Conservation (phyloP, 345 rosid species). For the Alliaria petiolata region DNA sequence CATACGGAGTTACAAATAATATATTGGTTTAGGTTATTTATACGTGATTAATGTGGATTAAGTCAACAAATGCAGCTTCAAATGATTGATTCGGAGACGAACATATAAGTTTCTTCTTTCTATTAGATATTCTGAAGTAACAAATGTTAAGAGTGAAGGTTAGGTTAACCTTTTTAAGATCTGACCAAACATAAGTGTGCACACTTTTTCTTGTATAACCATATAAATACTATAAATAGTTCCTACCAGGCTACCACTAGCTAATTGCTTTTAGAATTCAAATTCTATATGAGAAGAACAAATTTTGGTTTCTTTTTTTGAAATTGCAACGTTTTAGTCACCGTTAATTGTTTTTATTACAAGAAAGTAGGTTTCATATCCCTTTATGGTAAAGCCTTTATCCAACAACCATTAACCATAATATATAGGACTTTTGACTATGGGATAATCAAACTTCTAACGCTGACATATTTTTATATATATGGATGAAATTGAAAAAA, state of each 20-base stretch:
- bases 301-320: not conserved
- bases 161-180: conserved; percentile 14
- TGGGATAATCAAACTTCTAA: conserved; percentile 28
- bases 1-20: not conserved
- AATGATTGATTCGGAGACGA: not conserved
- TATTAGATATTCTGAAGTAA: conserved; percentile 9
- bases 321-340: conserved; percentile 11
- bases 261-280: not conserved
- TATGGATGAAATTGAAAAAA: not conserved
- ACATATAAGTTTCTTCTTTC: not conserved
- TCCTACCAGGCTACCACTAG: not conserved
- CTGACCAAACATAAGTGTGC: conserved; percentile 20
- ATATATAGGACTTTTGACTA: conserved; percentile 12
- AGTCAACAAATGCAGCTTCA: conserved; percentile 24
- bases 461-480: conserved; percentile 9
- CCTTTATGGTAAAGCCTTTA: conserved; percentile 20
- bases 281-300: not conserved
- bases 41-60: not conserved
- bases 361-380: conserved; percentile 25
- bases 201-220: conserved; percentile 18
- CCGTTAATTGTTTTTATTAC: not conserved
- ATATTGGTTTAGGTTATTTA: conserved; percentile 4
- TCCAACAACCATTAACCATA: conserved; percentile 29
- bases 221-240: conserved; percentile 11
- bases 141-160: conserved; percentile 15